Conservation (phyloP, 768 basidiomycete genomes). For the Roridomyces roridus region DNA sequence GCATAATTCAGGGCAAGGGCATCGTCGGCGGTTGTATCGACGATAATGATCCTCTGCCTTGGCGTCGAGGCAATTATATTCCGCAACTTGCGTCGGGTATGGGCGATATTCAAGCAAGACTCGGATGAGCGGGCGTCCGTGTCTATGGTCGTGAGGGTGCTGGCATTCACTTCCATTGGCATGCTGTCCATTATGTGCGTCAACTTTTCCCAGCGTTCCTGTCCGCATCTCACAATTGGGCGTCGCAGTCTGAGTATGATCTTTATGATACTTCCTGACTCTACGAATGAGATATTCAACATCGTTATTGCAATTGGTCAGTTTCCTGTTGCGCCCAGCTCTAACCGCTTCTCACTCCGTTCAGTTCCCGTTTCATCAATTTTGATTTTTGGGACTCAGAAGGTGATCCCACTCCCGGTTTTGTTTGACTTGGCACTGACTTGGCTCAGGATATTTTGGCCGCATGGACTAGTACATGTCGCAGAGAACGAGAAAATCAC, state of each 20-base stretch:
- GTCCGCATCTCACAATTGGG: too few relatives aligned
- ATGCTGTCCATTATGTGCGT: slow-evolving; percentile 25
- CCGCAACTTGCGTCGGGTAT: slow-evolving; percentile 15
- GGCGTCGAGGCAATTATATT: slow-evolving; percentile 18
- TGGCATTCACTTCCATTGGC: slow-evolving; percentile 23
- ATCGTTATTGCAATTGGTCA: slow-evolving; percentile 19
- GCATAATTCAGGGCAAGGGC: slow-evolving; percentile 3
- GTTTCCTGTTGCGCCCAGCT: neutral
- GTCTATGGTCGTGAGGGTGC: slow-evolving; percentile 15
- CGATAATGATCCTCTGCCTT: slow-evolving; percentile 12
- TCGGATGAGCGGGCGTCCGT: slow-evolving; percentile 1
- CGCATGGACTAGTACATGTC: slow-evolving; percentile 8
- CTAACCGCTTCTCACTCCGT: neutral
- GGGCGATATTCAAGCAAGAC: slow-evolving; percentile 17
- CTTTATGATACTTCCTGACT: slow-evolving; percentile 1
- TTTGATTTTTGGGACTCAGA: slow-evolving; percentile 23
- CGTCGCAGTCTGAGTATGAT: slow-evolving; percentile 17
- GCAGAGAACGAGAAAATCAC: neutral
- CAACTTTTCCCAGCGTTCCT: neutral
- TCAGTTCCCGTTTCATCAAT: slow-evolving; percentile 22
- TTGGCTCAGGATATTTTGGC: slow-evolving; percentile 23
- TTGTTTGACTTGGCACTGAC: too few relatives aligned
- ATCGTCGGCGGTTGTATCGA: slow-evolving; percentile 8
- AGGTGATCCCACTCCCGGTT: too few relatives aligned
- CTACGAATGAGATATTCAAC: slow-evolving; percentile 11